A percentile compares a stretch with the other conserved stretches of the same genome.
Evolutionary conservation across 257 asterid species (phyloP).

Genomic region (Craterostigma plantagineum): DNA sequence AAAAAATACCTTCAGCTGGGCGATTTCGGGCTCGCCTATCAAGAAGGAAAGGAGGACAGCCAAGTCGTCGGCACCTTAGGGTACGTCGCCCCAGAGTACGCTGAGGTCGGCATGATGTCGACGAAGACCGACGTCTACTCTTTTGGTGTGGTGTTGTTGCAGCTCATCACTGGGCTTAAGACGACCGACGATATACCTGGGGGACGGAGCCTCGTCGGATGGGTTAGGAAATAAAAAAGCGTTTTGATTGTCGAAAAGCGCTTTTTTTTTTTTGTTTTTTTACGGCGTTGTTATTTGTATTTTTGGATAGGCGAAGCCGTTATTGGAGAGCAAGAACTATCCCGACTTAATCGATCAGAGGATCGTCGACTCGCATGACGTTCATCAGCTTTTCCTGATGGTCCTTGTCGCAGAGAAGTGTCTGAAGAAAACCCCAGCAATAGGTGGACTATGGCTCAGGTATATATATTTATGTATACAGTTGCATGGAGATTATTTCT

Average conservation of each 20-base stretch:
- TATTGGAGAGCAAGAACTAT: slow-evolving; percentile 42
- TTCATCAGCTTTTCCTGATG: slow-evolving; percentile 63
- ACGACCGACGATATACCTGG: slow-evolving; percentile 40
- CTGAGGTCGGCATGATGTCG: slow-evolving; percentile 62
- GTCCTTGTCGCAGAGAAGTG: slow-evolving; percentile 46
- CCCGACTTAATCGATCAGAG: slow-evolving; percentile 45
- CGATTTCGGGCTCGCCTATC: slow-evolving; percentile 74
- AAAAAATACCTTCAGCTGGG: slow-evolving; percentile 38
- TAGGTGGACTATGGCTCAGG: slow-evolving; percentile 51
- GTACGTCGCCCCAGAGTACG: slow-evolving; percentile 85
- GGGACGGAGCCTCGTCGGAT: slow-evolving; percentile 53
- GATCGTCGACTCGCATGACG: slow-evolving; percentile 44
- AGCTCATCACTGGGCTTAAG: slow-evolving; percentile 71
- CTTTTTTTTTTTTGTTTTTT: too few relatives aligned
- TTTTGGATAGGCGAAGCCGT: slow-evolving; percentile 41
- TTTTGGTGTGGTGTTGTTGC: slow-evolving; percentile 64
- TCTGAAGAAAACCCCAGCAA: slow-evolving; percentile 34
- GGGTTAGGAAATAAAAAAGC: too few relatives aligned
- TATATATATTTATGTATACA: slow-evolving; percentile 4
- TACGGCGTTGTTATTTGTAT: too few relatives aligned
- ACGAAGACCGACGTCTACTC: slow-evolving; percentile 71
- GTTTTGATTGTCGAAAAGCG: too few relatives aligned
- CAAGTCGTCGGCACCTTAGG: slow-evolving; percentile 77
- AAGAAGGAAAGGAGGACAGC: slow-evolving; percentile 36
- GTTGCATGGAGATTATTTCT: too few relatives aligned